Base-by-base conservation (phyloP, 805 yeast genomes). In the Huiozyma naganishii region DNA sequence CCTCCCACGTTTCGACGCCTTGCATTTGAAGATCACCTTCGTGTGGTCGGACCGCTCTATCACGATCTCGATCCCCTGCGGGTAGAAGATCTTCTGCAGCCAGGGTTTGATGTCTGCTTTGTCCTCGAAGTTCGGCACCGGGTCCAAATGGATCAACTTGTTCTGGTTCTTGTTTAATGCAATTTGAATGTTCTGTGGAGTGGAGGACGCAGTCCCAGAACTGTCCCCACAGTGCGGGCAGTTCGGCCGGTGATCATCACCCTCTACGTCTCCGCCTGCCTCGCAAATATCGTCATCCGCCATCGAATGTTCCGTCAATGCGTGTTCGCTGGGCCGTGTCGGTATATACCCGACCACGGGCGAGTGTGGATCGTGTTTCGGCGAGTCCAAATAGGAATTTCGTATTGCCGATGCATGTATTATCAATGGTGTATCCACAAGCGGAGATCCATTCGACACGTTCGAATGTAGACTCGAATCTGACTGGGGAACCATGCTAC, bases 21-120 rank as follows among this genome's bases (percentile, higher is more conserved):
- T 77, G 55, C 85, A 79, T 52, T 76, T 74, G 62, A 79, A 79
- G 12, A 78, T 76, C 13, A 79, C 76, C 57, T 79, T 79, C 37
- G 72, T 64, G 40, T 68, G 71, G 58, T 79, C 85, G 4, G 80
- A 74, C 29, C 85, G 61, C 61, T 77, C 83, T 44, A 79, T 78
- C 11, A 76, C 83, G 9, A 79, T 66, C 43, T 69, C 70, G 36
- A 76, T 70, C 5, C 80, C 79, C 48, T 67, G 68, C 6, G 67
- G 59, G n/a, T 64, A 61, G 41, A 70, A 63, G 44, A 76, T 68
- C 40, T 67, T 60, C 50, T 69, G 76, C 41, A 79, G 58, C 83
- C 83, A 78, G 5, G 83, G 83, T 55, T 79, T 79, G 49, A 79
- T 76, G 27, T 69, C 72, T 29, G 69, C 61, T 50, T 68, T 74